Percentiles rank a stretch among this genome's conserved stretches.
Evolutionary conservation across 2,329 filamentous ascomycete genomes (phyloP).

Genomic region (Didymella pomorum): DNA sequence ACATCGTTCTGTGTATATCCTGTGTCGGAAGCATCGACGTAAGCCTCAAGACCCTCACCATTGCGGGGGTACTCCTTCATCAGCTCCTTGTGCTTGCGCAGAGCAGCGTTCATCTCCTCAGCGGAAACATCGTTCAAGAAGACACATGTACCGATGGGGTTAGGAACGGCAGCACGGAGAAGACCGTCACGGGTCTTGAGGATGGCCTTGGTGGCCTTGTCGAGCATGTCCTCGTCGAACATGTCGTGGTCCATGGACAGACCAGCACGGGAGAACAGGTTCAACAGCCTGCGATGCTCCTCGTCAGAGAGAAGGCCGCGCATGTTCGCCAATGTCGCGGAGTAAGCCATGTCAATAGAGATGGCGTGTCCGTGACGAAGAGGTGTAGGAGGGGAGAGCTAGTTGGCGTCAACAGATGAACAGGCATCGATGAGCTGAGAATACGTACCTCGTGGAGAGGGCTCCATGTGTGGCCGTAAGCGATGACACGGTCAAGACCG

Average conservation of each 20-base stretch:
- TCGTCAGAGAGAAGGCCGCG: conserved; percentile 67
- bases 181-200: conserved; percentile 74
- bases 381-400: conserved; percentile 72
- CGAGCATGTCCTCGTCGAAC: conserved; percentile 71
- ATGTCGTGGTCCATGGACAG: conserved; percentile 75
- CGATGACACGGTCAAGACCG: conserved; percentile 74
- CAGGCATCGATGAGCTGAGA: background rate
- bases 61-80: conserved; percentile 69
- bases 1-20: conserved; percentile 62
- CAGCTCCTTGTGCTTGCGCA: conserved; percentile 69
- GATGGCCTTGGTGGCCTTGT: conserved; percentile 72
- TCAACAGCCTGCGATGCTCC: conserved; percentile 70
- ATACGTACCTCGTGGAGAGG: conserved; percentile 65
- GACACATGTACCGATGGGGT: conserved; percentile 69
- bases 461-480: conserved; percentile 78
- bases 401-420: conserved; percentile 17
- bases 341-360: conserved; percentile 79
- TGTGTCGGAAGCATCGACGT: conserved; percentile 73
- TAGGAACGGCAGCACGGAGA: conserved; percentile 73
- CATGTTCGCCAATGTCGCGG: conserved; percentile 70
- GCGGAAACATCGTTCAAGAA: conserved; percentile 73
- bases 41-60: conserved; percentile 73
- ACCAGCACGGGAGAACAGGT: conserved; percentile 73
- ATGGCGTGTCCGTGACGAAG: conserved; percentile 78
- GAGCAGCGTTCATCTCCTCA: conserved; percentile 68